These are phyloP conservation scores for Aspergillus tamarii DNA, from an alignment of 2,329 filamentous ascomycete species.

Conservation along the genomic window DNA sequence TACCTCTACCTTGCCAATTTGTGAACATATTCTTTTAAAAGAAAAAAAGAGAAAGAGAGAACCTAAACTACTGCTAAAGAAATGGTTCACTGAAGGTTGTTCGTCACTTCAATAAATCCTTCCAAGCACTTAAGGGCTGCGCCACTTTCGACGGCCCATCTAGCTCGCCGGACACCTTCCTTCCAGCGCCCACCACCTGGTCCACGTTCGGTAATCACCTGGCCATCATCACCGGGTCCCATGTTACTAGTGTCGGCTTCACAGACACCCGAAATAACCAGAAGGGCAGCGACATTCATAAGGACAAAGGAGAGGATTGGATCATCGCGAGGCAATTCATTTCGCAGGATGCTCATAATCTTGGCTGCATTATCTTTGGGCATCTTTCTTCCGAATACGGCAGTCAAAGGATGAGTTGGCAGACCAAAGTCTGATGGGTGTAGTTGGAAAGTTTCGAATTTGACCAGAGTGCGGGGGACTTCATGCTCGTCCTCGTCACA, in stretches of 20 bases:
- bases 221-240: slow-evolving; percentile 77
- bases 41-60: slow-evolving; percentile 5
- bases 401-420: slow-evolving; percentile 69
- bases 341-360: slow-evolving; percentile 73
- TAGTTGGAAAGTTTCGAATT: slow-evolving; percentile 76
- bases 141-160: slow-evolving; percentile 85
- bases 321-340: slow-evolving; percentile 73
- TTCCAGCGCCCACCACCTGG: slow-evolving; percentile 91
- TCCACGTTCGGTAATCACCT: slow-evolving; percentile 78
- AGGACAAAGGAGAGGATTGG: slow-evolving; percentile 92
- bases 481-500: slow-evolving; percentile 42
- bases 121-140: slow-evolving; percentile 83
- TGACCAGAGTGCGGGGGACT: slow-evolving; percentile 49
- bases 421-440: slow-evolving; percentile 87
- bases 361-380: slow-evolving; percentile 87
- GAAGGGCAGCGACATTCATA: slow-evolving; percentile 86
- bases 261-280: slow-evolving; percentile 84
- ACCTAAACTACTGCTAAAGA: slow-evolving; percentile 3
- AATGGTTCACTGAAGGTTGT: slow-evolving; percentile 44
- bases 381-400: slow-evolving; percentile 82
- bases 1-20: background rate
- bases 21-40: background rate
- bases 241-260: slow-evolving; percentile 80
- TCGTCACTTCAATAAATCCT: slow-evolving; percentile 81
- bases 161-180: slow-evolving; percentile 83